These are phyloP conservation scores for Carex scoparia DNA, from an alignment of 176 grass and related monocot genomes.

Conservation along the genomic window DNA sequence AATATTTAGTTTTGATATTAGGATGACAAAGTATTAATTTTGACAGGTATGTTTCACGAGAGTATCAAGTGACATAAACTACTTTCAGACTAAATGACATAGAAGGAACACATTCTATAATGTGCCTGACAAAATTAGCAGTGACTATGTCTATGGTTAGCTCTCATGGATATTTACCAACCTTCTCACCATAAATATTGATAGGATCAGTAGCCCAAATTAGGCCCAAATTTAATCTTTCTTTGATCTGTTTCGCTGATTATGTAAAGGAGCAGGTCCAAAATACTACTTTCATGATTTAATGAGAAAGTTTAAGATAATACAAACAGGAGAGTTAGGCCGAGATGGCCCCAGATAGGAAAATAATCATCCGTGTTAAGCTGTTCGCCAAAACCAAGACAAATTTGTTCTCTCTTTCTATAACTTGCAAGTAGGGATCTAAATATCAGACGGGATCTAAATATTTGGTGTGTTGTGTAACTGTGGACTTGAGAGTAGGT, in stretches of 20 bases:
- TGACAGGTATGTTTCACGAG: too few relatives aligned
- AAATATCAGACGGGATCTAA: too few relatives aligned
- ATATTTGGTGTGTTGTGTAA: too few relatives aligned
- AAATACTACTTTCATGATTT: neutral
- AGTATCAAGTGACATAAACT: neutral
- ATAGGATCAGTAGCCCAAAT: neutral
- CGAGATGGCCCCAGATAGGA: neutral
- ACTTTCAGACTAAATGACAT: neutral
- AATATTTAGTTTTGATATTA: too few relatives aligned
- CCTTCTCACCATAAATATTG: neutral
- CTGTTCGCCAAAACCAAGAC: neutral
- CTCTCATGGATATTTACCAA: neutral
- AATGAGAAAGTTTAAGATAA: neutral
- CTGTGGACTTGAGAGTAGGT: too few relatives aligned
- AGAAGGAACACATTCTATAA: neutral
- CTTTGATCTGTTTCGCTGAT: neutral
- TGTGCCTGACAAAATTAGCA: neutral
- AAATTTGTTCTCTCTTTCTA: neutral
- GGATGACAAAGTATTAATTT: too few relatives aligned
- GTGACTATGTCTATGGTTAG: neutral
- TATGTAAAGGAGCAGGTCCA: neutral
- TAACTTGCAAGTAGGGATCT: neutral
- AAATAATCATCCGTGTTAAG: neutral
- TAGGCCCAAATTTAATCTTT: neutral
- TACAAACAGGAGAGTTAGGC: neutral